phyloP scores from a whole-genome alignment of 2,329 filamentous ascomycete species.

The Aspergillus sergii region DNA sequence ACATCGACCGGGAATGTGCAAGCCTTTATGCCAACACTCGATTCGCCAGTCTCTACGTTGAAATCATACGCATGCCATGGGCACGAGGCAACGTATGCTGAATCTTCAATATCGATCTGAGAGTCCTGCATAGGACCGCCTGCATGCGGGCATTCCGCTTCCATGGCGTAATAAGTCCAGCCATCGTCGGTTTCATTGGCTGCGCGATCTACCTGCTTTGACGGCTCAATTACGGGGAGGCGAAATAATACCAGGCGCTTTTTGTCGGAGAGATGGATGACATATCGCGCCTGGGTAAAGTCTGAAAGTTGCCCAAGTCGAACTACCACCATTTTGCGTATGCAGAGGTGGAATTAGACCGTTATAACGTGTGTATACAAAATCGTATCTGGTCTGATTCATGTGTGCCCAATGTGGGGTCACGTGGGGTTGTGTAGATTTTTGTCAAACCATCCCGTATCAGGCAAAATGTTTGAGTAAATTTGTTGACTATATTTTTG shows the following conservation, averaged over 20 bases:
- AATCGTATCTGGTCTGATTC: neutral
- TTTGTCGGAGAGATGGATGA: conserved; percentile 46
- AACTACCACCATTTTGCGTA: conserved; percentile 22
- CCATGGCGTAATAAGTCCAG: conserved; percentile 53
- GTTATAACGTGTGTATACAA: neutral
- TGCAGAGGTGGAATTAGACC: neutral
- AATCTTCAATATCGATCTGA: conserved; percentile 52
- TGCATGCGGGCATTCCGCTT: conserved; percentile 52
- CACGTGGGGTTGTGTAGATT: neutral
- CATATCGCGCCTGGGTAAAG: conserved; percentile 46
- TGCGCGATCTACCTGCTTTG: conserved; percentile 23
- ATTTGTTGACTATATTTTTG: neutral
- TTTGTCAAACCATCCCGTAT: neutral
- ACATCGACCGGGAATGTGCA: conserved; percentile 50
- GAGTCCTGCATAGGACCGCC: conserved; percentile 52
- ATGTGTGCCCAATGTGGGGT: neutral
- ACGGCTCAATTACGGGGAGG: conserved; percentile 43
- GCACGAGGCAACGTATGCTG: conserved; percentile 50
- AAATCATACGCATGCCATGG: conserved; percentile 56
- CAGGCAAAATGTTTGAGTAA: neutral
- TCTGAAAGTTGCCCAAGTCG: conserved; percentile 33
- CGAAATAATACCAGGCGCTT: conserved; percentile 52
- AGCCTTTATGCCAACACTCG: conserved; percentile 51
- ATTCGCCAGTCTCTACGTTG: conserved; percentile 53
- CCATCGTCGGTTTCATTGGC: conserved; percentile 39